Percentiles rank a stretch among this genome's conserved stretches.
phyloP scores from a whole-genome alignment of 192 early-diverging fungal genomes.

The Entomortierella lignicola region DNA sequence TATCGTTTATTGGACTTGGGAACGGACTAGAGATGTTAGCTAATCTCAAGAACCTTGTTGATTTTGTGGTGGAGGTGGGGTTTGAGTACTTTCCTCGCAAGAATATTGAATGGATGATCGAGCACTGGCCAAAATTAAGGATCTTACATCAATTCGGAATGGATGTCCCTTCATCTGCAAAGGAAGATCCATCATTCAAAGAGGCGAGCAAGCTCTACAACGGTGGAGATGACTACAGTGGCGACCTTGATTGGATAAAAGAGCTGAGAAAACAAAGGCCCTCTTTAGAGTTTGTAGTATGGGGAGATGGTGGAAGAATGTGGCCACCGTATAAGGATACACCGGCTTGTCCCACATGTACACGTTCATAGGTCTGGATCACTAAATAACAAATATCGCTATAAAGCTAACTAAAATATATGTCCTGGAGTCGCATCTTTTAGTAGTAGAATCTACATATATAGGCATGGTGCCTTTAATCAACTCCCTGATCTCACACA shows the following conservation, averaged over 20 bases:
- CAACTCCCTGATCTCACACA: too few species aligned
- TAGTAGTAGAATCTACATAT: too few species aligned
- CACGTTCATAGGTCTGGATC: background rate
- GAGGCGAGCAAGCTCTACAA: background rate
- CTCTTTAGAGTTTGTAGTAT: background rate
- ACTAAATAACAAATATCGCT: background rate
- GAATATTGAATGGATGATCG: background rate
- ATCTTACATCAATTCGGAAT: background rate
- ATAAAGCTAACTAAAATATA: too few species aligned
- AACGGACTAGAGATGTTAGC: background rate
- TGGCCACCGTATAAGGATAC: background rate
- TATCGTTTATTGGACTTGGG: background rate
- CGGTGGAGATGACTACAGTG: background rate
- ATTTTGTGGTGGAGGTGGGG: background rate
- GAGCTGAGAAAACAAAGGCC: background rate
- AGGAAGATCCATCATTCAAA: too few species aligned
- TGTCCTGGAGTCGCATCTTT: too few species aligned
- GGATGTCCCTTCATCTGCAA: background rate
- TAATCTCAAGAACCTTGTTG: background rate
- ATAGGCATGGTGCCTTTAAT: too few species aligned
- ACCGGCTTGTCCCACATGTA: background rate
- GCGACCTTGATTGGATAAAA: background rate
- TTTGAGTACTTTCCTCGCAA: background rate
- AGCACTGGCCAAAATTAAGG: background rate
- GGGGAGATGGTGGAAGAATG: background rate